Base-by-base conservation (phyloP, 2,329 filamentous ascomycete species). In the Fusarium neocosmosporiellum region DNA sequence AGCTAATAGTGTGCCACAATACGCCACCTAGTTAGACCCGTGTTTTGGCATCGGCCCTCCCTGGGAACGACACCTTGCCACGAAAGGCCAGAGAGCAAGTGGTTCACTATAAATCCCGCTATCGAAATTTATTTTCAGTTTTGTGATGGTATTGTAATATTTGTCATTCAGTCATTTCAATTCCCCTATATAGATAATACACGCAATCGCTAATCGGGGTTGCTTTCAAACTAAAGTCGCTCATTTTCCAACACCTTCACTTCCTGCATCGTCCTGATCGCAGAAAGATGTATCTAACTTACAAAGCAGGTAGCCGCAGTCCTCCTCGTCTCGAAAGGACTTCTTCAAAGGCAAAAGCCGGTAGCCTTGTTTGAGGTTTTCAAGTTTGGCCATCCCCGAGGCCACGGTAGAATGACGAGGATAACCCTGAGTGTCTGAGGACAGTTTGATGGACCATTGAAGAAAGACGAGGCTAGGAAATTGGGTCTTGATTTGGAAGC, bases 281-380 rank as follows among this genome's bases (percentile, higher is more conserved):
- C 7, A 9, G 18, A 16, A 29, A 20, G 24, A 13, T 6, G 7
- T 39, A 5, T n/a, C 7, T 7, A 34, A 20, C n/a, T 59, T 73
- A 41, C 70, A 72, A 2, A 73, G 4, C 7, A 72, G 18, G 11
- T 58, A 24, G 1, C 66, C 58, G 2, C 27, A 20, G 11, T 11
- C 6, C n/a, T 14, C 13, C 4, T 60, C 13, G 0, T 27, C 31
- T 4, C 16, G 48, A 1, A 53, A 53, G 0, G 5, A 1, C 0
- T 10, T 4, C 1, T 63, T 34, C 7, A 73, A 10, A 0, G 58
- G 62, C 5, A 72, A 18, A 0, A 64, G 3, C 2, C 66, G 41
- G 13, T 72, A 73, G 0, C 66, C 70, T 7, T 58, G 41, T 31
- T 24, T 67, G 11, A 73, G 5, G 6, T 43, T 70, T 0, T 33